Evolutionary conservation across 306 rosid species (phyloP), one percentile per base, ranked within the genome.

Genomic region (Prunus kanzakura): DNA sequence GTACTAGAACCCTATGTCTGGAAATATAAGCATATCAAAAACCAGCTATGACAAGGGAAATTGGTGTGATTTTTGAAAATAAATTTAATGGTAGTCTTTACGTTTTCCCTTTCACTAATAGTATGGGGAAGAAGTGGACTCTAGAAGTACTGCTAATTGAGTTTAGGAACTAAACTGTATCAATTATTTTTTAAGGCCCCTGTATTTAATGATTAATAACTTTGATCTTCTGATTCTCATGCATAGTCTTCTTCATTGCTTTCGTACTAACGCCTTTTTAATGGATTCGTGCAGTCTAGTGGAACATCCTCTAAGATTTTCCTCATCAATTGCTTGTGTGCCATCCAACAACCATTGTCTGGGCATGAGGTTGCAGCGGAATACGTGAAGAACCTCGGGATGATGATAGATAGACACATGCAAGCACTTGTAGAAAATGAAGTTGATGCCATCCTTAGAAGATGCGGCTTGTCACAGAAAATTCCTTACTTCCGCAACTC

Each of bases 241-340:
- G 71, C 22, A 19, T 27, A 46, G 3, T 52, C 51, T 55, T 82
- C 62, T n/a, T 4, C 57, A 4, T 8, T 55, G 57, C 58, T 76
- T 73, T 73, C 13, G 12, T 75, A 47, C 58, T 41, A 67, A 63
- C 35, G 29, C 71, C 64, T 60, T 11, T 78, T 77, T 52, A 25
- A 45, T 82, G 78, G 41, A 51, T 79, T 83, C 84, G 67, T 78
- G 85, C 98, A 92, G 98, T 88, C 82, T 67, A 83, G 83, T 29
- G 98, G 92, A 72, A 90, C 97, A 49, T 91, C 95, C n/a, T 92
- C 96, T 22, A 90, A 92, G 89, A 92, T 92, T 73, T 95, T 95
- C 86, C 92, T 95, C 78, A 90, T 95, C 71, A 95, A 95, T 73
- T 92, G 99, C 82, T 78, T 95, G 82, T 82, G 90, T 76, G 92